Percentiles rank a stretch among this genome's conserved stretches.
Evolutionary conservation across 2,329 filamentous ascomycete species (phyloP).

Genomic region (Leptographium galeiforme): DNA sequence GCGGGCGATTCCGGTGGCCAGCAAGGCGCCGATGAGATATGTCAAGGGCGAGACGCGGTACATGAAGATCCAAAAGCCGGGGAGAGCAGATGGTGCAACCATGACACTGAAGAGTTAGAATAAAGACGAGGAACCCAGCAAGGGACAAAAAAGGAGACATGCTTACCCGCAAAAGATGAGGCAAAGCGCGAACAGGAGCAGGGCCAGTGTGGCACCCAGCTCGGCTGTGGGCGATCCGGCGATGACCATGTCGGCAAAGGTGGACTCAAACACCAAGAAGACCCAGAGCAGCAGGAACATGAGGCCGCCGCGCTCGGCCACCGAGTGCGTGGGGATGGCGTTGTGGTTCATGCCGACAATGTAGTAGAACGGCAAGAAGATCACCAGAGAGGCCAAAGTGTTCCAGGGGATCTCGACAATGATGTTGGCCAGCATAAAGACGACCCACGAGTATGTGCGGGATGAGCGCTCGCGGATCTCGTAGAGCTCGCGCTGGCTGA

Average conservation of each 20-base stretch:
- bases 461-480: slow-evolving; percentile 53
- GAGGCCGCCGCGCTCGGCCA: slow-evolving; percentile 56
- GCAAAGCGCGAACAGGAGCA: slow-evolving; percentile 41
- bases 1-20: slow-evolving; percentile 49
- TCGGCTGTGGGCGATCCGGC: slow-evolving; percentile 51
- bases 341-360: slow-evolving; percentile 54
- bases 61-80: slow-evolving; percentile 69
- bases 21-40: slow-evolving; percentile 55
- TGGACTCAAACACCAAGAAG: slow-evolving; percentile 57
- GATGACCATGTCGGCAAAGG: slow-evolving; percentile 63
- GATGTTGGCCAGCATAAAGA: slow-evolving; percentile 52
- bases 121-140: too few species aligned
- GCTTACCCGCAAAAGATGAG: slow-evolving; percentile 46
- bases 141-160: slow-evolving; percentile 11
- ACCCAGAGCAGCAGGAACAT: slow-evolving; percentile 74
- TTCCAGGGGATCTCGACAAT: slow-evolving; percentile 57
- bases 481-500: slow-evolving; percentile 51
- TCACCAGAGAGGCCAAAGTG: slow-evolving; percentile 22
- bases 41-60: slow-evolving; percentile 4
- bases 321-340: slow-evolving; percentile 44
- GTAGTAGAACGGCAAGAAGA: slow-evolving; percentile 49
- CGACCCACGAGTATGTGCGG: slow-evolving; percentile 52
- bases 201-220: slow-evolving; percentile 51
- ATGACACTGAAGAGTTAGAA: slow-evolving; percentile 30
- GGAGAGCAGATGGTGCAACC: slow-evolving; percentile 41